A percentile compares a stretch with the other conserved stretches of the same genome.
Evolutionary conservation across 306 rosid species (phyloP).

Genomic region (Citrullus amarus): DNA sequence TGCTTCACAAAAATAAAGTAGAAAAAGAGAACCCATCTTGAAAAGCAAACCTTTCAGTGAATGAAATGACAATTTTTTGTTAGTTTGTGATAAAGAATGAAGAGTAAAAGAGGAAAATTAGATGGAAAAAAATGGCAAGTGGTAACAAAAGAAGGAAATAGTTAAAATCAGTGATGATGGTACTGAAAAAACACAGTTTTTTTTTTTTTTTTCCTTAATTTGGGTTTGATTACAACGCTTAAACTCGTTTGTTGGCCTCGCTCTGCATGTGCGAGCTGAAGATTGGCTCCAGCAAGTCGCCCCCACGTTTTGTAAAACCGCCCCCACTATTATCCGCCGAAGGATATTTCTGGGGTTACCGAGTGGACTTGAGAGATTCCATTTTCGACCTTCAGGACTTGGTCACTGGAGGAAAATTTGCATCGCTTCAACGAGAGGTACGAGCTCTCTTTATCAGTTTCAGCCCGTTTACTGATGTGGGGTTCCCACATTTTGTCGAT

Average conservation of each 20-base stretch:
- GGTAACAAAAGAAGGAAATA: not conserved
- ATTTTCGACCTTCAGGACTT: not conserved
- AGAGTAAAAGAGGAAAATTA: not conserved
- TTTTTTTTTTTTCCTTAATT: not conserved
- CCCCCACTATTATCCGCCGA: conserved; percentile 25
- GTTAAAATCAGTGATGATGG: not conserved
- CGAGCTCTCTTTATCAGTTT: conserved; percentile 15
- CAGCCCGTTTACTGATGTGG: conserved; percentile 30
- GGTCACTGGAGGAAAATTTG: not conserved
- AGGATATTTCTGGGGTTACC: not conserved
- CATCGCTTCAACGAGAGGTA: conserved; percentile 1
- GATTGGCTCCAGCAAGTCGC: conserved; percentile 37
- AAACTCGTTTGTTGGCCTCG: not conserved
- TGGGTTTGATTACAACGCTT: not conserved
- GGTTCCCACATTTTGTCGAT: conserved; percentile 22
- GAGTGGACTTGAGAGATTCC: conserved; percentile 5
- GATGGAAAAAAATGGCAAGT: not conserved
- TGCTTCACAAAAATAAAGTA: not conserved
- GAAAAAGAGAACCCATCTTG: no score
- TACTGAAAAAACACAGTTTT: not conserved
- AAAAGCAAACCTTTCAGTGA: not conserved
- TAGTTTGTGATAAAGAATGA: not conserved
- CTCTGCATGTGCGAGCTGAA: conserved; percentile 24
- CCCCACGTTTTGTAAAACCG: conserved; percentile 45
- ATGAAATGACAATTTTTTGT: not conserved